phyloP scores from a whole-genome alignment of 2,329 filamentous ascomycete genomes.

The Colletotrichum phormii region DNA sequence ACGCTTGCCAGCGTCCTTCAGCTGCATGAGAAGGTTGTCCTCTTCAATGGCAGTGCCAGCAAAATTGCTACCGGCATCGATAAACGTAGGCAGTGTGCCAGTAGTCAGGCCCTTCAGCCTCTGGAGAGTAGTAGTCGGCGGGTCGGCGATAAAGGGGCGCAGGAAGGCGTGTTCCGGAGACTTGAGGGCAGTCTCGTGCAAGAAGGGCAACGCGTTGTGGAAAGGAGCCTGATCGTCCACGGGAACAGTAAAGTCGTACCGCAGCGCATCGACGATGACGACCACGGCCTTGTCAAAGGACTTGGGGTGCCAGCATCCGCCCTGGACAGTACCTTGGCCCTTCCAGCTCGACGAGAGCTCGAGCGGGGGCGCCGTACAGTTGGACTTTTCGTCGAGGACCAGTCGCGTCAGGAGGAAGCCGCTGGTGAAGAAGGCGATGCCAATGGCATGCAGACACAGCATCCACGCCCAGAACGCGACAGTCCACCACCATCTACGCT shows the following conservation, averaged over 20 bases:
- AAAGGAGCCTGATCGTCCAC: constrained; percentile 71
- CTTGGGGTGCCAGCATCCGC: constrained; percentile 96
- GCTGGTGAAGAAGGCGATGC: constrained; percentile 92
- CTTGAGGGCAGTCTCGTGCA: constrained; percentile 83
- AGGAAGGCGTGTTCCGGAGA: constrained; percentile 87
- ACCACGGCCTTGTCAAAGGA: constrained; percentile 93
- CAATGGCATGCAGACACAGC: constrained; percentile 79
- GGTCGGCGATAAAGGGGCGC: constrained; percentile 95
- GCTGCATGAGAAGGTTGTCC: constrained; percentile 79
- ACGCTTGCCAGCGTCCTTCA: constrained; percentile 73
- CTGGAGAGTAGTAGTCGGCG: constrained; percentile 93
- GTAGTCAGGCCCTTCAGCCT: constrained; percentile 94
- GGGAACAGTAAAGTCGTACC: constrained; percentile 96
- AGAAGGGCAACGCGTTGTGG: constrained; percentile 87
- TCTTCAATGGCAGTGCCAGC: constrained; percentile 95
- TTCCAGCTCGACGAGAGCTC: constrained; percentile 54
- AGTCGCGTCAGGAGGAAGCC: constrained; percentile 92
- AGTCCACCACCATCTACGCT: constrained; percentile 67
- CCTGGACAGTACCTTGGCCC: constrained; percentile 57
- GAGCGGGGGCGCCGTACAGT: constrained; percentile 76
- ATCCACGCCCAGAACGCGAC: constrained; percentile 78
- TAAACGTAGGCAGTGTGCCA: constrained; percentile 92
- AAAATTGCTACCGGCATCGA: constrained; percentile 95
- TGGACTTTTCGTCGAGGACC: constrained; percentile 81
- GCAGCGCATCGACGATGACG: constrained; percentile 90